Base-by-base conservation (phyloP, 164 flowering plant species). In the Tetracentron sinense region DNA sequence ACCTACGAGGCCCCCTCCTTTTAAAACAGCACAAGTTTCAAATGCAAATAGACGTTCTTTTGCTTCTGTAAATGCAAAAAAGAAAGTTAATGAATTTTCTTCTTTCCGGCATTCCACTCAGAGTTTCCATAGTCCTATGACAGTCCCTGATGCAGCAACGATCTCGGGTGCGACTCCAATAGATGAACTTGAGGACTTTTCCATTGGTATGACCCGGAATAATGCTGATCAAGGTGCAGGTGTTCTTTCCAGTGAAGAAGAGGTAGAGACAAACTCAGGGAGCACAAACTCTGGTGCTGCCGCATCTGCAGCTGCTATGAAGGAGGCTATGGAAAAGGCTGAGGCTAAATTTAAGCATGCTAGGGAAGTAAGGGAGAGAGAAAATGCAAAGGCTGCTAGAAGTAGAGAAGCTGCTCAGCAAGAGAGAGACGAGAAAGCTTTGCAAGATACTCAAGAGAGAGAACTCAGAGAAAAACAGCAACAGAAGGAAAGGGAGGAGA, bases 1-100 rank as follows among this genome's bases (percentile, higher is more conserved):
- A 20, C 99, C 99, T 69, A 84, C 97, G 69, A 89, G 99, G 68
- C 97, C 96, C 8, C 97, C 97, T 49, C 97, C 97, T 62, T 81
- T 91, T 19, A 79, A 84, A 70, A 89, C 93, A 21, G 72, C 79
- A 14, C 76, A 72, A 7, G 29, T 65, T 66, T 66, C 81, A 29
- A 89, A 72, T 69, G 61, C 75, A n/a, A 82, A 71, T 42, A 52
- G 56, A 28, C 69, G 81, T 67, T 75, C 69, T 58, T 71, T 63
- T 70, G 62, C 74, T 26, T 68, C 78, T 44, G 64, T 58, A 56
- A 76, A 72, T 72, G 62, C 77, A 25, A 82, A 75, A 74, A 82
- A 73, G 75, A 85, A 83, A 72, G 75, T 52, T 50, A 67, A 77
- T 71, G 84, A 79, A 6, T 77, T 26, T 59, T 69, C 84, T 61